Conservation (phyloP, 371 early-diverging fungal species). For the Zopfochytrium polystomum region DNA sequence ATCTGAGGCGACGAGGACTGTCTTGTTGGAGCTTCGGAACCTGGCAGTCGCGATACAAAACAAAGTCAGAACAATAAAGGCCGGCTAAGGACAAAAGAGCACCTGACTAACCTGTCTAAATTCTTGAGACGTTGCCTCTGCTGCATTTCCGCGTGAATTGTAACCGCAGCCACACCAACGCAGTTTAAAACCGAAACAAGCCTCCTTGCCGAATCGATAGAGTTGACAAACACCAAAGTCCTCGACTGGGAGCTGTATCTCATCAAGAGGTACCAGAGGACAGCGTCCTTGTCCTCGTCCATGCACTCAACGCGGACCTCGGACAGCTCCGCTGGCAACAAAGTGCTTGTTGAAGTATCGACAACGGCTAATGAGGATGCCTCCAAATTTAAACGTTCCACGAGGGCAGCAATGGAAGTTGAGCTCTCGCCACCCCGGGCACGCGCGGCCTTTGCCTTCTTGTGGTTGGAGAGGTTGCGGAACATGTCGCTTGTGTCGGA, state of each 20-base stretch:
- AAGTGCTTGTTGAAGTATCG: conserved; percentile 52
- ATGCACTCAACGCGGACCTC: conserved; percentile 85
- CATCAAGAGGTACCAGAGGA: conserved; percentile 79
- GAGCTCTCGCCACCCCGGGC: not conserved
- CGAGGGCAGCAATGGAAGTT: no score
- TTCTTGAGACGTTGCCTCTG: conserved; percentile 91
- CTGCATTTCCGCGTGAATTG: conserved; percentile 91
- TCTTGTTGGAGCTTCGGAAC: conserved; percentile 40
- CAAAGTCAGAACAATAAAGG: not conserved
- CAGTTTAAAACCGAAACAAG: conserved; percentile 76
- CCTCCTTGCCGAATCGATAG: conserved; percentile 85
- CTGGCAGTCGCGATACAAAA: conserved; percentile 1
- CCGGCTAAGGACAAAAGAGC: not conserved
- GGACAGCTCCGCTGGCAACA: conserved; percentile 63
- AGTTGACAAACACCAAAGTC: conserved; percentile 92
- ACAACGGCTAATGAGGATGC: no score
- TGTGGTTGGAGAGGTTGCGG: conserved; percentile 31
- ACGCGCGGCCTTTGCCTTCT: conserved; percentile 18
- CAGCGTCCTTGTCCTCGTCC: conserved; percentile 79
- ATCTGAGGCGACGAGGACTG: conserved; percentile 70
- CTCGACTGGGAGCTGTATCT: conserved; percentile 74
- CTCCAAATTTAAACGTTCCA: no score
- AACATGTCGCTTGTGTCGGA: conserved; percentile 57
- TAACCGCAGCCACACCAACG: conserved; percentile 64
- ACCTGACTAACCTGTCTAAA: conserved; percentile 63